Percentiles rank a stretch among this genome's conserved stretches.
These are phyloP conservation scores for Paraphaeosphaeria minitans DNA, from an alignment of 2,329 filamentous ascomycete species.

Conservation along the genomic window DNA sequence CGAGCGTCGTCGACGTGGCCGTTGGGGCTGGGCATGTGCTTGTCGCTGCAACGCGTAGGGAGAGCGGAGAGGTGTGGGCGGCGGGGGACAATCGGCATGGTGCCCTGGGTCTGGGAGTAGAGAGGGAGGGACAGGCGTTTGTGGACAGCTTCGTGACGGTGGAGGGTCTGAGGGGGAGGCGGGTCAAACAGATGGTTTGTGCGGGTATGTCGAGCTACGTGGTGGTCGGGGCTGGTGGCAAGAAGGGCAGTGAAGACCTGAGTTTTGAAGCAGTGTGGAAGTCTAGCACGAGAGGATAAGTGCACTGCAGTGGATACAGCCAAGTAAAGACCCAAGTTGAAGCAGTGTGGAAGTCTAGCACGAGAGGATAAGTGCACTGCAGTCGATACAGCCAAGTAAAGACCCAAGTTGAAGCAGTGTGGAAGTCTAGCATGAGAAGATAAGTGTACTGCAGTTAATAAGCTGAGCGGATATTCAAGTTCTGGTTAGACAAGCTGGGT, in stretches of 20 bases:
- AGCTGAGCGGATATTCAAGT: no score
- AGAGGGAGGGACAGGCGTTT: constrained; percentile 20
- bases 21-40: constrained; percentile 37
- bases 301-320: not conserved
- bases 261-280: not conserved
- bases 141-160: constrained; percentile 29
- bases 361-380: not conserved
- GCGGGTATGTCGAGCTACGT: constrained; percentile 36
- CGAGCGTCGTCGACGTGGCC: constrained; percentile 29
- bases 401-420: not conserved
- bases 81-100: constrained; percentile 31
- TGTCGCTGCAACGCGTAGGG: constrained; percentile 27
- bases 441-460: no score
- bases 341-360: not conserved
- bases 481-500: no score
- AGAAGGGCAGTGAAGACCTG: not conserved
- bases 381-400: not conserved
- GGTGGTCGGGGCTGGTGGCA: constrained; percentile 9
- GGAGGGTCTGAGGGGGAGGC: constrained; percentile 23
- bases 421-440: not conserved
- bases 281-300: not conserved
- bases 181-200: constrained; percentile 25
- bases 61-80: constrained; percentile 26
- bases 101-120: constrained; percentile 28
- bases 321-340: not conserved